Evolutionary conservation across 371 early-diverging fungal genomes (phyloP).

Genomic region (Mortierella sp.): DNA sequence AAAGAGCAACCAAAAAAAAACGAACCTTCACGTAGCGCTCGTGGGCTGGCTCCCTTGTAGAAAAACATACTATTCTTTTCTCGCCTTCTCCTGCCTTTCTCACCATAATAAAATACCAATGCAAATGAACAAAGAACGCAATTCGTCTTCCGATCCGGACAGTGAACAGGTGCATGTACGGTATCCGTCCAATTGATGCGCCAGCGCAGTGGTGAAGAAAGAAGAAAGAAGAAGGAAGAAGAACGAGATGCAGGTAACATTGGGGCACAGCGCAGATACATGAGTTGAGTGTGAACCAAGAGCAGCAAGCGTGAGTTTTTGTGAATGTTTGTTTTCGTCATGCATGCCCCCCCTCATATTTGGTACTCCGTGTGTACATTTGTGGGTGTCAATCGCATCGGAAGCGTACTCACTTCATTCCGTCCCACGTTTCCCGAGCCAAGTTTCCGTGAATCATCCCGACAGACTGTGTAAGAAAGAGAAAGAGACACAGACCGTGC

Average conservation of each 20-base stretch:
- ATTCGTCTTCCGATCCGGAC: too few relatives aligned
- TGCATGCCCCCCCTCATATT: slow-evolving; percentile 5
- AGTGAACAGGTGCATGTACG: too few relatives aligned
- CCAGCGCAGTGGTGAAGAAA: not conserved
- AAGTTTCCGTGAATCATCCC: slow-evolving; percentile 11
- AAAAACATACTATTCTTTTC: not conserved
- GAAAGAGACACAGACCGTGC: not conserved
- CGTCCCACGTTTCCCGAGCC: slow-evolving; percentile 15
- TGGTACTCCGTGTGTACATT: slow-evolving; percentile 6
- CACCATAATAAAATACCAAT: not conserved
- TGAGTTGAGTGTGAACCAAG: not conserved
- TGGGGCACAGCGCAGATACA: slow-evolving; percentile 4
- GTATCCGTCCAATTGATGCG: too few relatives aligned
- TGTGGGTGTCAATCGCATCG: not conserved
- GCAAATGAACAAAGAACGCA: not conserved
- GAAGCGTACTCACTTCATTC: not conserved
- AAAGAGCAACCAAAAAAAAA: not conserved
- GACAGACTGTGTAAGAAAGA: not conserved
- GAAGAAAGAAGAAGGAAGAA: not conserved
- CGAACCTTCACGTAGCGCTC: slow-evolving; percentile 13
- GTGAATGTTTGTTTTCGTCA: not conserved
- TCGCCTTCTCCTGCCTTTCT: not conserved
- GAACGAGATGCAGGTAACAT: not conserved
- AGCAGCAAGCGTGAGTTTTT: not conserved
- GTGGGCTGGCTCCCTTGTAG: slow-evolving; percentile 14